Percentiles rank a stretch among this genome's conserved stretches.
These are phyloP conservation scores for Annona cherimola DNA, from an alignment of 164 flowering plant species.

Conservation along the genomic window DNA sequence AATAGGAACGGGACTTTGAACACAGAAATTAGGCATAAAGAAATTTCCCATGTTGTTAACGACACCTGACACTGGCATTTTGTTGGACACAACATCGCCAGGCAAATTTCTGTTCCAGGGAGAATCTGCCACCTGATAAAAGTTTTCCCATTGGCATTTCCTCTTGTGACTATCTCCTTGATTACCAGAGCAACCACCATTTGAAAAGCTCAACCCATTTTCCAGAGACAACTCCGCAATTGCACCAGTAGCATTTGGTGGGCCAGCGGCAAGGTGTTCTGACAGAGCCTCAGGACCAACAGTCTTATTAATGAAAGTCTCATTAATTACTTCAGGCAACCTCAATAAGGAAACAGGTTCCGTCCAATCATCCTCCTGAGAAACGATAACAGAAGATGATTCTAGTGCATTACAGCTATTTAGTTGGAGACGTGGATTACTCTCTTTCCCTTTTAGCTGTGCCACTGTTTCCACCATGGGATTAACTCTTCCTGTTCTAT, in stretches of 20 bases:
- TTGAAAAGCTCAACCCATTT: slow-evolving; percentile 31
- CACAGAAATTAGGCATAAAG: slow-evolving; percentile 25
- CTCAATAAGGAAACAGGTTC: slow-evolving; percentile 21
- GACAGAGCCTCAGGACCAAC: slow-evolving; percentile 20
- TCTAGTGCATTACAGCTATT: slow-evolving; percentile 28
- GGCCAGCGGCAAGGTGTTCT: slow-evolving; percentile 32
- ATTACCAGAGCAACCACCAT: slow-evolving; percentile 39
- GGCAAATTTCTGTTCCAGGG: slow-evolving; percentile 31
- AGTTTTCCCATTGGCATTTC: slow-evolving; percentile 44
- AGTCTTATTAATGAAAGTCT: slow-evolving; percentile 36
- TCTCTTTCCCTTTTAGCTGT: slow-evolving; percentile 9
- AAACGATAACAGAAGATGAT: slow-evolving; percentile 32
- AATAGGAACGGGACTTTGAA: slow-evolving; percentile 16
- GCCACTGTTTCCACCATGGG: slow-evolving; percentile 1
- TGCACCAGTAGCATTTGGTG: slow-evolving; percentile 43
- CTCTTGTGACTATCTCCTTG: slow-evolving; percentile 27
- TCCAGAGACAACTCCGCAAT: slow-evolving; percentile 70
- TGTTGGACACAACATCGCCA: slow-evolving; percentile 21
- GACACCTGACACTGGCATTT: slow-evolving; percentile 23
- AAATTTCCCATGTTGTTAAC: slow-evolving; percentile 30
- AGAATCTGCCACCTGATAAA: slow-evolving; percentile 42
- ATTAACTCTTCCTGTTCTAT: slow-evolving; percentile 7
- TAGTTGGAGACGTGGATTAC: not conserved
- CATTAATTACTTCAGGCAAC: slow-evolving; percentile 31
- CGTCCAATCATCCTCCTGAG: slow-evolving; percentile 31